Evolutionary conservation across 2,329 filamentous ascomycete genomes (phyloP).

Genomic region (Colletotrichum acutatum): DNA sequence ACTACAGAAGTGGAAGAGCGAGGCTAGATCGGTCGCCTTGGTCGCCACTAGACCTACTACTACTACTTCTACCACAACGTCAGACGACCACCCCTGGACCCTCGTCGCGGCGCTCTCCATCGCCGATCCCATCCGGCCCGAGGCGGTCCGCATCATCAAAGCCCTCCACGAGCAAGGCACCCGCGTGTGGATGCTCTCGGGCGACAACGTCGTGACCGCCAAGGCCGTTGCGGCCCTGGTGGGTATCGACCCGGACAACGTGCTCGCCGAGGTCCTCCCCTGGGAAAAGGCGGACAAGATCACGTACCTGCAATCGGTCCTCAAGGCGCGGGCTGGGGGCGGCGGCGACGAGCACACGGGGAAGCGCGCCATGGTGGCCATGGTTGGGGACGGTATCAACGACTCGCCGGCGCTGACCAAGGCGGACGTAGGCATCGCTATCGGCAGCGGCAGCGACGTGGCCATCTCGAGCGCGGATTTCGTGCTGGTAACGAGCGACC

Average conservation of each 20-base stretch:
- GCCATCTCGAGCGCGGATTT: slow-evolving; percentile 85
- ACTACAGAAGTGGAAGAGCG: slow-evolving; percentile 67
- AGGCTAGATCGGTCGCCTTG: slow-evolving; percentile 74
- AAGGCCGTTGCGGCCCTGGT: slow-evolving; percentile 79
- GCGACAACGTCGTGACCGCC: slow-evolving; percentile 89
- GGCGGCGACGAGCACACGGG: slow-evolving; percentile 39
- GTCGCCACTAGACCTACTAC: slow-evolving; percentile 55
- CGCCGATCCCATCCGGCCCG: slow-evolving; percentile 82
- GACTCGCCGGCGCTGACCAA: slow-evolving; percentile 84
- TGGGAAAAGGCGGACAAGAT: slow-evolving; percentile 83
- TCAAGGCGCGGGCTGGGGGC: slow-evolving; percentile 47
- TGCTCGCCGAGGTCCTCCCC: slow-evolving; percentile 89
- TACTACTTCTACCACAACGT: slow-evolving; percentile 1
- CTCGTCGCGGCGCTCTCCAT: slow-evolving; percentile 78
- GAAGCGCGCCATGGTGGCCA: slow-evolving; percentile 71
- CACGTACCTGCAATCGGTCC: slow-evolving; percentile 67
- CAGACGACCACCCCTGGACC: slow-evolving; percentile 48
- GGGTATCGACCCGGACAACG: slow-evolving; percentile 77
- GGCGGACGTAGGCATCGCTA: slow-evolving; percentile 86
- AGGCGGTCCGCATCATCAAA: slow-evolving; percentile 73
- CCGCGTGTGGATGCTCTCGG: slow-evolving; percentile 91
- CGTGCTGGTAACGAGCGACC: slow-evolving; percentile 79
- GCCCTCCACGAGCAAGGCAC: slow-evolving; percentile 74
- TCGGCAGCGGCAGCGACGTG: slow-evolving; percentile 85
- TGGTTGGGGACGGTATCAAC: slow-evolving; percentile 92